Evolutionary conservation across 192 early-diverging fungal genomes (phyloP).

Genomic region (Backusella psychrophila): DNA sequence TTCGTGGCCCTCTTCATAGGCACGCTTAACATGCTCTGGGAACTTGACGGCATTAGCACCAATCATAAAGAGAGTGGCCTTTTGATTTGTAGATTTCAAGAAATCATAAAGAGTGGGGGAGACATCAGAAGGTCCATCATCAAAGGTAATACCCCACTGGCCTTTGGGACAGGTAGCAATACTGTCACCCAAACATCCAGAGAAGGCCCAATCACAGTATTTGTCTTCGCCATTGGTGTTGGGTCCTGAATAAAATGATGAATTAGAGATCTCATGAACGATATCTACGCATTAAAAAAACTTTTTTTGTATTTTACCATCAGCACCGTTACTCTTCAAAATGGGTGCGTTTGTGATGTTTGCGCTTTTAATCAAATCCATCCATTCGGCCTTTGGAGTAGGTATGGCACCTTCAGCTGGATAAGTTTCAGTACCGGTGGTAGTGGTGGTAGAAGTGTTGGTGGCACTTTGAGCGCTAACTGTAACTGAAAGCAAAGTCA

Average conservation of each 20-base stretch:
- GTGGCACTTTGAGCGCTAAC: neutral
- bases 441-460: neutral
- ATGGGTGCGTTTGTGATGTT: conserved; percentile 45
- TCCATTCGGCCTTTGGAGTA: conserved; percentile 40
- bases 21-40: conserved; percentile 39
- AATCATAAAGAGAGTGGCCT: conserved; percentile 58
- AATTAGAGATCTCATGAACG: neutral
- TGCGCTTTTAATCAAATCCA: conserved; percentile 34
- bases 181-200: conserved; percentile 38
- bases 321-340: conserved; percentile 31
- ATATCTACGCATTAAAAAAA: neutral
- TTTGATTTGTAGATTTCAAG: conserved; percentile 39
- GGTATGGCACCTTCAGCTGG: conserved; percentile 33
- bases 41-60: conserved; percentile 46
- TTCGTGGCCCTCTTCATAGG: conserved; percentile 37
- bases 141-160: conserved; percentile 59
- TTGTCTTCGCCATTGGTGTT: conserved; percentile 4
- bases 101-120: conserved; percentile 42
- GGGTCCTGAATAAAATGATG: conserved; percentile 14
- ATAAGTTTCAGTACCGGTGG: conserved; percentile 25
- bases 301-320: neutral
- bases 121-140: conserved; percentile 54
- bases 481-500: conserved; percentile 1
- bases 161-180: conserved; percentile 48
- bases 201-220: conserved; percentile 56